Conservation (phyloP, 768 basidiomycete species). For the Termitomyces sp. region DNA sequence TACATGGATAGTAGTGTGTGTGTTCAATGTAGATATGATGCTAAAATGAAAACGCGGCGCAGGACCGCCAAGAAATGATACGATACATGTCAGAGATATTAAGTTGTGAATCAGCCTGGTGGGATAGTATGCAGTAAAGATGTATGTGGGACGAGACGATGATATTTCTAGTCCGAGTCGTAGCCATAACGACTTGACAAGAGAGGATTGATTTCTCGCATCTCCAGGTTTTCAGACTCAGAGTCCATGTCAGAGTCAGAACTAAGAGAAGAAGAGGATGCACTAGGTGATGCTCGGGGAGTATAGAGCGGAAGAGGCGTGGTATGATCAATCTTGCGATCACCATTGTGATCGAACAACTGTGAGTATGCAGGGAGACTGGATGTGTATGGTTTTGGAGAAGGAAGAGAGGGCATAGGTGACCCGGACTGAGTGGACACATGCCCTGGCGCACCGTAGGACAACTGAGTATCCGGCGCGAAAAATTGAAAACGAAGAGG, state of each 20-base stretch:
- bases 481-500: conserved; percentile 46
- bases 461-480: conserved; percentile 25
- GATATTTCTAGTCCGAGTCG: not conserved
- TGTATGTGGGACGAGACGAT: not conserved
- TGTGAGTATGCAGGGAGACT: conserved; percentile 74
- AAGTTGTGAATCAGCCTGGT: not conserved
- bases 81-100: not conserved
- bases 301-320: conserved; percentile 62
- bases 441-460: conserved; percentile 9
- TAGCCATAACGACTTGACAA: not conserved
- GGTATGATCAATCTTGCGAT: conserved; percentile 63
- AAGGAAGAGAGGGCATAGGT: conserved; percentile 10
- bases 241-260: not conserved
- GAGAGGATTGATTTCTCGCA: conserved; percentile 2
- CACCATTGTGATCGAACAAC: conserved; percentile 69
- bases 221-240: not conserved
- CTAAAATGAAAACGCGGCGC: not conserved
- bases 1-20: not conserved
- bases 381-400: conserved; percentile 16
- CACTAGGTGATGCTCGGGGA: conserved; percentile 21
- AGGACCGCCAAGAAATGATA: not conserved
- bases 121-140: not conserved
- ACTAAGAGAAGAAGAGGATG: conserved; percentile 6
- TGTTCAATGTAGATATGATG: not conserved
- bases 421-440: not conserved